Evolutionary conservation across 371 early-diverging fungal species (phyloP).

Genomic region (Saksenaea oblongispora): DNA sequence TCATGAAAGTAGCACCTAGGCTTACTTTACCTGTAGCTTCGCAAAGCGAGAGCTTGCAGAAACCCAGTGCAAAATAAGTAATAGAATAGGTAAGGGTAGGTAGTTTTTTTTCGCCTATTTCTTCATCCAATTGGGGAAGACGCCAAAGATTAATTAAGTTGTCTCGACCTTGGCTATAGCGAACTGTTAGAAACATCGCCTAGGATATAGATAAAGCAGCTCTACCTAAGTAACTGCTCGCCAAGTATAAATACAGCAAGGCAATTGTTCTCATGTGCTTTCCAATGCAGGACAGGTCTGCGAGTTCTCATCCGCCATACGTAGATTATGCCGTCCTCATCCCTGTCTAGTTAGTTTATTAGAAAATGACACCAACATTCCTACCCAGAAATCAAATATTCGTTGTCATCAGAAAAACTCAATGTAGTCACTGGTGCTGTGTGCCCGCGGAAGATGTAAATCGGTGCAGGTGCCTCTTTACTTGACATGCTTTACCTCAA

Average conservation of each 20-base stretch:
- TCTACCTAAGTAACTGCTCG: neutral
- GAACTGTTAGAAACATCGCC: neutral
- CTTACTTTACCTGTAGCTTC: conserved; percentile 12
- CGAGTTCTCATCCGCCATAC: conserved; percentile 44
- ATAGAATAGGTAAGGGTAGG: conserved; percentile 23
- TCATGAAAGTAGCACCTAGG: neutral
- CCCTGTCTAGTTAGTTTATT: conserved; percentile 17
- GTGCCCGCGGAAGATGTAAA: conserved; percentile 40
- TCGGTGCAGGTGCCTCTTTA: conserved; percentile 25
- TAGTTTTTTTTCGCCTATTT: neutral
- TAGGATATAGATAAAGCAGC: neutral
- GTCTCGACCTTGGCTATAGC: conserved; percentile 52
- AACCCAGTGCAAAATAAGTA: conserved; percentile 38
- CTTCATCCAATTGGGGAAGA: conserved; percentile 10
- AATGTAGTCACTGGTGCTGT: conserved; percentile 28
- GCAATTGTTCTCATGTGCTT: conserved; percentile 42
- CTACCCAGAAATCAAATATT: conserved; percentile 40
- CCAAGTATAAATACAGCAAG: conserved; percentile 10
- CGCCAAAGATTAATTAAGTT: conserved; percentile 49
- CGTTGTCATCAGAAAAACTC: conserved; percentile 23
- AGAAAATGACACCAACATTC: neutral
- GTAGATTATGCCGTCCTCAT: conserved; percentile 40
- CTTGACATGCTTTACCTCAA: neutral
- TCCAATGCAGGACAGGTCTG: conserved; percentile 38
- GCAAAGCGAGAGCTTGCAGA: conserved; percentile 43